A percentile compares a stretch with the other conserved stretches of the same genome.
phyloP scores from a whole-genome alignment of 768 basidiomycete species.

The Xerocomus spinulosus region DNA sequence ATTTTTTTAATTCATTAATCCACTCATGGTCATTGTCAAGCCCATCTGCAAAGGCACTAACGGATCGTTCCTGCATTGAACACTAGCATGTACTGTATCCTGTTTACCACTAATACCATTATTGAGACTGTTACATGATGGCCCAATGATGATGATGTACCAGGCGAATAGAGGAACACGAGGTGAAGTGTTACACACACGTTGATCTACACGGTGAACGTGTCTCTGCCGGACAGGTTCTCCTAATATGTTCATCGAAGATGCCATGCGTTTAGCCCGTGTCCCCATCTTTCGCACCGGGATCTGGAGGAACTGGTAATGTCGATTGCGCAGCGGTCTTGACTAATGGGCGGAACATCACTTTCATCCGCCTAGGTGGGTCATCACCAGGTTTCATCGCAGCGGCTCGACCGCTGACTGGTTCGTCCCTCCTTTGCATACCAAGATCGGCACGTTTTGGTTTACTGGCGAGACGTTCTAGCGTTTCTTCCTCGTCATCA shows the following conservation, averaged over 20 bases:
- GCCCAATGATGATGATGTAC: background rate
- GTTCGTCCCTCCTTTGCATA: slow-evolving; percentile 38
- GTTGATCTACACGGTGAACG: slow-evolving; percentile 2
- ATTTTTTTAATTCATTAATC: slow-evolving; percentile 3
- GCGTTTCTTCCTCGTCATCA: slow-evolving; percentile 64
- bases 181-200: slow-evolving; percentile 9
- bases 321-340: slow-evolving; percentile 30
- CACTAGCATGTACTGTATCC: slow-evolving; percentile 4
- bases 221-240: slow-evolving; percentile 36
- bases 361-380: slow-evolving; percentile 68
- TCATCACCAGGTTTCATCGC: slow-evolving; percentile 34
- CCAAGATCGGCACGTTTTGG: slow-evolving; percentile 52
- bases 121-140: slow-evolving; percentile 8
- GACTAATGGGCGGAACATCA: slow-evolving; percentile 52
- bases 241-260: background rate
- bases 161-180: slow-evolving; percentile 7
- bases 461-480: slow-evolving; percentile 58
- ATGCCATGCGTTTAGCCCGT: slow-evolving; percentile 46
- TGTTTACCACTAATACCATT: background rate
- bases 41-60: background rate
- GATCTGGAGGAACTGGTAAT: slow-evolving; percentile 51
- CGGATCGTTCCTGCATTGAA: background rate
- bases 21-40: background rate
- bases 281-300: slow-evolving; percentile 68
- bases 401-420: slow-evolving; percentile 16